Base-by-base conservation (phyloP, 257 asterid species). In the Ligustrum vulgare region DNA sequence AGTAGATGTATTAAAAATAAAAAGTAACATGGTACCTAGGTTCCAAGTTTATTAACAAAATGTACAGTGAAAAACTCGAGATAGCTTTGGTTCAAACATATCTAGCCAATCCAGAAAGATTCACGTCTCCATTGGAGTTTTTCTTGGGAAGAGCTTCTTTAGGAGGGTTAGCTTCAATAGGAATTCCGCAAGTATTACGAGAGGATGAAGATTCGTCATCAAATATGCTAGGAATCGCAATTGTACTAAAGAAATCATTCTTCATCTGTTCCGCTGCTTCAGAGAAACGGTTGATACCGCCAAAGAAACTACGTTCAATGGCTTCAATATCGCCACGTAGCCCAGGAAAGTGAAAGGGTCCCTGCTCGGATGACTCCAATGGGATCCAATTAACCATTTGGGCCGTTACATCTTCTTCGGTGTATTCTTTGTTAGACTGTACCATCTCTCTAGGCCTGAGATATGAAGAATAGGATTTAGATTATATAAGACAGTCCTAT, bases 401-500 rank as follows among this genome's bases (percentile, higher is more conserved):
- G 69, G 84, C 84, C 0, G 98, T 93, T 39, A 95, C 91, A 82
- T 95, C 99, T 81, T 95, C 97, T 88, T 91, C 97, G 0, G 93
- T 86, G 72, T 82, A 89, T 77, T 90, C 99, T 81, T 88, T 89
- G 86, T 78, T 83, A 28, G 97, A 91, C 31, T 91, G 86, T 67
- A 93, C 84, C 87, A 94, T 74, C 87, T 92, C 96, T 73, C 87
- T 77, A 36, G 98, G 98, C 94, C 99, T 93, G 86, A 54, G 56
- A 41, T 10, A 51, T 76, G 75, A 78, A 63, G 43, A 32, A 71
- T 28, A 41, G n/a, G 35, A 76, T 47, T 32, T 64, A 80, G 58
- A 72, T 10, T n/a, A 3, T 8, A 25, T 22, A 9, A 4, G 0
- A 60, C 11, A 54, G 33, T 2, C 25, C 10, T 15, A 2, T 16